phyloP scores from a whole-genome alignment of 768 basidiomycete genomes.

The Boletus pseudo-olivaceus region DNA sequence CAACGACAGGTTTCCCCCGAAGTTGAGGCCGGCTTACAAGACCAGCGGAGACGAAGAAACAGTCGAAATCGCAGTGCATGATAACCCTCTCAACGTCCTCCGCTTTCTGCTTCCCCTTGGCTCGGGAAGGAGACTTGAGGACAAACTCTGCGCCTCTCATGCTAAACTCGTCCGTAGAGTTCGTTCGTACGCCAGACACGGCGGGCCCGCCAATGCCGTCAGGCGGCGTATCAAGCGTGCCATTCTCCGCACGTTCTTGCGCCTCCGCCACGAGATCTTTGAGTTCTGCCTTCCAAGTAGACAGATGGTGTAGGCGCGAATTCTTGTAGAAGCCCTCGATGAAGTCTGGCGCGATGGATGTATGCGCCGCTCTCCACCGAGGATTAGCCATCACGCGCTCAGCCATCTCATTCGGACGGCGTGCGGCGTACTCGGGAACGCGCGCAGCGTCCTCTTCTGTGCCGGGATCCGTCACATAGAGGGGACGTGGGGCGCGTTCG shows the following conservation, averaged over 20 bases:
- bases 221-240: conserved; percentile 11
- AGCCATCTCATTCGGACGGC: conserved; percentile 67
- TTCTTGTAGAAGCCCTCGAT: conserved; percentile 82
- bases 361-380: conserved; percentile 85
- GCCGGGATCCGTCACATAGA: conserved; percentile 42
- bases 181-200: not conserved
- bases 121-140: conserved; percentile 45
- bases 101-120: conserved; percentile 51
- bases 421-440: conserved; percentile 64
- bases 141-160: conserved; percentile 52
- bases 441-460: conserved; percentile 41
- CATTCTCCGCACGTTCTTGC: conserved; percentile 62
- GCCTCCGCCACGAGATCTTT: conserved; percentile 76
- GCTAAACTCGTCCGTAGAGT: conserved; percentile 35
- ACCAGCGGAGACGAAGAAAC: conserved; percentile 95
- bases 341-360: conserved; percentile 81
- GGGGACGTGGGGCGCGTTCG: conserved; percentile 18
- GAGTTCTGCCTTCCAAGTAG: conserved; percentile 90
- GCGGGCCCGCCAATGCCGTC: not conserved
- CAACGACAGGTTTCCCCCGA: conserved; percentile 85
- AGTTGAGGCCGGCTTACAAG: conserved; percentile 75
- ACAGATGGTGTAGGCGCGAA: conserved; percentile 88
- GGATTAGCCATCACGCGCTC: conserved; percentile 78
- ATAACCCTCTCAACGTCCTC: conserved; percentile 57
- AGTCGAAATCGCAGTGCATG: conserved; percentile 96